These are phyloP conservation scores for Cynanchum wilfordii DNA, from an alignment of 257 asterid species.

Conservation along the genomic window DNA sequence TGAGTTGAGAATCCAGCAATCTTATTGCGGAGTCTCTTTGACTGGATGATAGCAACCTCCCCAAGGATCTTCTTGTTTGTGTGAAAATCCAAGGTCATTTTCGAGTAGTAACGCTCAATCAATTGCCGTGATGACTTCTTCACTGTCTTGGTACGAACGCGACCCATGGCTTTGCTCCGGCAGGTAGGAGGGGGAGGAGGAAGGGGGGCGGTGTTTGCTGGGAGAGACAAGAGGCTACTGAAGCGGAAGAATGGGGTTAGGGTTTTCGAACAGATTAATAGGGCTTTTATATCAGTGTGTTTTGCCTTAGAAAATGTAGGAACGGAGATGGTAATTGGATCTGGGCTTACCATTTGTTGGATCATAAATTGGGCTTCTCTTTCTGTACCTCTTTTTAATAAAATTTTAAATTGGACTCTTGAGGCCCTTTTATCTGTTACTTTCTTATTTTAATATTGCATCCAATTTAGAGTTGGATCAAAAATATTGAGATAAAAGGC, in stretches of 20 bases:
- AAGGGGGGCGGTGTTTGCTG: neutral
- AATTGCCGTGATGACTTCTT: constrained; percentile 52
- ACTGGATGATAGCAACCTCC: constrained; percentile 43
- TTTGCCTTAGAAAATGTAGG: no score
- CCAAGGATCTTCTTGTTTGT: constrained; percentile 41
- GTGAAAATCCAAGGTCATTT: constrained; percentile 50
- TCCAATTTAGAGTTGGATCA: no score
- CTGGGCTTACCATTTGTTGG: no score
- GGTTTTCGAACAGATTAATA: neutral
- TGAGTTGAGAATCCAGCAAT: constrained; percentile 44
- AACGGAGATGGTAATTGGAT: no score
- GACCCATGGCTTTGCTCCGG: constrained; percentile 36
- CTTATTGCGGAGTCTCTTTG: constrained; percentile 40
- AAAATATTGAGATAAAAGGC: no score
- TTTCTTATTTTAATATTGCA: no score
- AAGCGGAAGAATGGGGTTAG: neutral
- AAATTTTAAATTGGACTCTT: no score
- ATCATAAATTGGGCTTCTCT: no score
- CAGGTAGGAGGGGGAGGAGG: neutral
- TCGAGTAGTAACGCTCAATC: constrained; percentile 46
- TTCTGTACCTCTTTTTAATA: no score
- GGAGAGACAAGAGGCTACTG: neutral
- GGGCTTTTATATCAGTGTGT: neutral
- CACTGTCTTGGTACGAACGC: constrained; percentile 46
- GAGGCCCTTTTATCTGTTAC: no score